Evolutionary conservation across 2,329 filamentous ascomycete genomes (phyloP), one percentile per base, ranked within the genome.

Genomic region (Colletotrichum orchidophilum): DNA sequence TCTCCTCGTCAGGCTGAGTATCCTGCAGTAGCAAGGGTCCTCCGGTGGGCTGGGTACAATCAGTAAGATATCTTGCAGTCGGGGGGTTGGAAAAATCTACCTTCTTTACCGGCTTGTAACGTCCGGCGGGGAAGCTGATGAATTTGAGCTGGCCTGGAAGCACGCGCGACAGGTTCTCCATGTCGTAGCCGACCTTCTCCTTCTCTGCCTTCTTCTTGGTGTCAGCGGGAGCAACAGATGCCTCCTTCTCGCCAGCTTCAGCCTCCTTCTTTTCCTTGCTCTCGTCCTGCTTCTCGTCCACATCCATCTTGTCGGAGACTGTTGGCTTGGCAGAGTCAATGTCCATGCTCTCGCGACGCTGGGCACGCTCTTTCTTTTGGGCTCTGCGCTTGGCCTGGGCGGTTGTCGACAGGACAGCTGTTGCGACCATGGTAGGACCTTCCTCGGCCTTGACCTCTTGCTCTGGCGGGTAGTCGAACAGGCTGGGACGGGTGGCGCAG

Each of bases 401-500:
- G 2, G 96, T 99, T 4, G 97, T 99, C 2, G 96, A 98, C 21
- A 99, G 87, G 53, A 99, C 94, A 27, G 97, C 96, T 11, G 96
- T 98, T 75, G 97, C 96, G 75, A 99, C 94, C 82, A 97, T 91
- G 73, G 97, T 94, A 0, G 95, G 95, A 0, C 94, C 94, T 80
- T 98, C 96, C 78, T 98, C 96, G 0, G 94, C 84, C 88, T 98
- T 98, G 78, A 97, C 92, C 80, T 98, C 95, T 77, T 97, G 94
- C 82, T 98, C 96, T 1, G 96, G 97, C 39, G 96, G 96, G 79
- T 99, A 99, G 83, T 99, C 96, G 79, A 99, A 99, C 76, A 98
- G 89, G 81, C 95, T 98, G 63, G 96, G 96, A 70, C 95, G 91
- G 12, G 96, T 97, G 76, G 96, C 95, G 83, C 94, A 97, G 87